These are phyloP conservation scores for Ophiocordyceps camponoti-floridani DNA, from an alignment of 2,329 filamentous ascomycete species.

Conservation along the genomic window DNA sequence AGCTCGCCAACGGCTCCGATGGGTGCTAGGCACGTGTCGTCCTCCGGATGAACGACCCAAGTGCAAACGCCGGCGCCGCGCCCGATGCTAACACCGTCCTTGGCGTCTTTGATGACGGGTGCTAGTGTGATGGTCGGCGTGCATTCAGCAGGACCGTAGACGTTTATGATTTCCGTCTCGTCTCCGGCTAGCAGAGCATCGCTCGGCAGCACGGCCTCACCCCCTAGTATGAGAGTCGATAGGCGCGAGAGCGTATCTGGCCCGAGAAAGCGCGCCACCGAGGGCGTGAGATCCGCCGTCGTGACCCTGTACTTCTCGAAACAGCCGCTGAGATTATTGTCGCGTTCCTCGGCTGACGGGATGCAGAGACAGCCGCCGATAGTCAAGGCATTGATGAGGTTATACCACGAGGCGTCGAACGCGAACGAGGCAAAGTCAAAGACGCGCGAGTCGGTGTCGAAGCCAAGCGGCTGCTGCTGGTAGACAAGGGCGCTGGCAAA, in stretches of 20 bases:
- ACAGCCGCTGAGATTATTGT: constrained; percentile 3
- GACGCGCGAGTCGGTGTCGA: constrained; percentile 4
- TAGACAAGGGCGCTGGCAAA: constrained; percentile 4
- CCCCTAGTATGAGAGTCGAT: constrained; percentile 5
- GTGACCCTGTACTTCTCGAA: constrained; percentile 3
- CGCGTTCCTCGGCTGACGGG: constrained; percentile 3
- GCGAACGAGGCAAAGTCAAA: constrained; percentile 8
- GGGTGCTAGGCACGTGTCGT: constrained; percentile 2
- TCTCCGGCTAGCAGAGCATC: constrained; percentile 2
- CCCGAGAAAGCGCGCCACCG: constrained; percentile 4
- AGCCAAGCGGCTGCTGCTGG: constrained; percentile 5
- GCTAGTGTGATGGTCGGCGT: constrained; percentile 1
- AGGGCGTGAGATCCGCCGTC: constrained; percentile 5
- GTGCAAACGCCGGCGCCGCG: constrained; percentile 1
- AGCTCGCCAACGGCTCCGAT: constrained; percentile 7
- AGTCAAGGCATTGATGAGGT: constrained; percentile 5
- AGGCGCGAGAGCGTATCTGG: constrained; percentile 2
- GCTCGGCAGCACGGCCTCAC: constrained; percentile 3
- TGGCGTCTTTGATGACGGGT: neutral
- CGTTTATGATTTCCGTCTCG: constrained; percentile 5
- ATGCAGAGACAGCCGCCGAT: constrained; percentile 7
- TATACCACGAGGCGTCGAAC: constrained; percentile 6
- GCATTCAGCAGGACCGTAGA: constrained; percentile 8
- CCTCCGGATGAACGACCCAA: constrained; percentile 5
- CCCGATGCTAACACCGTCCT: constrained; percentile 2